Conservation (phyloP, 441 rosid genomes). For the Arabidopsis hybrid region DNA sequence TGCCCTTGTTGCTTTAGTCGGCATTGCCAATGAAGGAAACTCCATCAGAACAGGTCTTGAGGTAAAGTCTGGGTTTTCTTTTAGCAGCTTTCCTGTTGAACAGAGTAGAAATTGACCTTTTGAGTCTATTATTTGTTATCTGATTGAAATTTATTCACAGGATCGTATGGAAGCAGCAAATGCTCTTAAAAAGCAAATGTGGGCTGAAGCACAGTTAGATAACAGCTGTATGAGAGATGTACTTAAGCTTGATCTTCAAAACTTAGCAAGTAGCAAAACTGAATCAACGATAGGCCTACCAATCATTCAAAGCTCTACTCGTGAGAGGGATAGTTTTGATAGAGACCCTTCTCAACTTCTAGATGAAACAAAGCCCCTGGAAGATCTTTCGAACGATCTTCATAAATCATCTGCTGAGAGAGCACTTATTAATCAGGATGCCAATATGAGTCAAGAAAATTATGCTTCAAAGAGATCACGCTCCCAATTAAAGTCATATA, state of each 20-base stretch:
- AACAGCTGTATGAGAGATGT: slow-evolving; percentile 89
- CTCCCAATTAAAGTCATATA: slow-evolving; percentile 90
- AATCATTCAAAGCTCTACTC: slow-evolving; percentile 64
- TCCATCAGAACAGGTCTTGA: slow-evolving; percentile 88
- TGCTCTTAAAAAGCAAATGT: slow-evolving; percentile 99
- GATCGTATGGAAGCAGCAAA: slow-evolving; percentile 99
- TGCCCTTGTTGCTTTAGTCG: slow-evolving; percentile 90
- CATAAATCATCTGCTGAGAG: slow-evolving; percentile 55
- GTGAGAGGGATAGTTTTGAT: slow-evolving; percentile 49
- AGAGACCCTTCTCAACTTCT: slow-evolving; percentile 60
- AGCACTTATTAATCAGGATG: slow-evolving; percentile 54
- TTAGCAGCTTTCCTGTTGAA: slow-evolving; percentile 30
- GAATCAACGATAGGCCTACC: slow-evolving; percentile 48
- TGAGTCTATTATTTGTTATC: slow-evolving; percentile 32
- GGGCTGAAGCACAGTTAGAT: slow-evolving; percentile 98
- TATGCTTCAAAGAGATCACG: slow-evolving; percentile 81
- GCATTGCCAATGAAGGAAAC: slow-evolving; percentile 95
- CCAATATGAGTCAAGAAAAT: slow-evolving; percentile 60
- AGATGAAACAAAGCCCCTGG: slow-evolving; percentile 67
- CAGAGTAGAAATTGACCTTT: slow-evolving; percentile 7
- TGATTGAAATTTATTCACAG: slow-evolving; percentile 55
- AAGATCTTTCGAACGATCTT: slow-evolving; percentile 52
- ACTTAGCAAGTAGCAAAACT: slow-evolving; percentile 56
- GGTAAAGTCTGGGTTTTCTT: slow-evolving; percentile 56
- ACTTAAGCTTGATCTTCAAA: slow-evolving; percentile 59